These are phyloP conservation scores for Cryptococcus sp. DNA, from an alignment of 1,284 basidiomycete species.

Conservation along the genomic window DNA sequence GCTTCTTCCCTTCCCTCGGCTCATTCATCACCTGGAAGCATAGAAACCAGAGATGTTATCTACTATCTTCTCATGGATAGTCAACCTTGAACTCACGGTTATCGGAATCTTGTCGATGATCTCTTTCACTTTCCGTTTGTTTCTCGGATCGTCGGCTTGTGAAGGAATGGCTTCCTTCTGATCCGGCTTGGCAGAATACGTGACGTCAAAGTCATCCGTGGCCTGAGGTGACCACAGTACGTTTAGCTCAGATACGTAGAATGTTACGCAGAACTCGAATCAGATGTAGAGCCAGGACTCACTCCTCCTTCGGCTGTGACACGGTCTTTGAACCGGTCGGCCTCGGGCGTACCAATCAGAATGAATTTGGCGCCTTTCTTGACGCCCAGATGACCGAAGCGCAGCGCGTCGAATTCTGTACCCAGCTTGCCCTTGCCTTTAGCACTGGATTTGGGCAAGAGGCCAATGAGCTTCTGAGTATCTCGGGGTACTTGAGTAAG, in stretches of 20 bases:
- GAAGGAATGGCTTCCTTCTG: constrained; percentile 16
- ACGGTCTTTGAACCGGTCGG: constrained; percentile 78
- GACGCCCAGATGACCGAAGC: constrained; percentile 56
- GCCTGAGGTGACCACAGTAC: constrained; percentile 44
- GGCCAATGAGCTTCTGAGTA: constrained; percentile 83
- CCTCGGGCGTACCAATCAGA: constrained; percentile 77
- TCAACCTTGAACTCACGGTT: constrained; percentile 30
- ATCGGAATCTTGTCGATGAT: constrained; percentile 64
- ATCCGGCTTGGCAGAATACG: constrained; percentile 57
- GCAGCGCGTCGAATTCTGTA: constrained; percentile 61
- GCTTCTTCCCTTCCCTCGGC: constrained; percentile 70
- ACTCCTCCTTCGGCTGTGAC: constrained; percentile 10
- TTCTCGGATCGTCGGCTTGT: constrained; percentile 71
- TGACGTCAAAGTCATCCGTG: constrained; percentile 77
- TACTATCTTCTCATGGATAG: background rate
- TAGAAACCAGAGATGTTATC: constrained; percentile 5
- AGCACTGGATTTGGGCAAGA: constrained; percentile 55
- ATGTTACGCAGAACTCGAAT: background rate
- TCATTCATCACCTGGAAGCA: constrained; percentile 67
- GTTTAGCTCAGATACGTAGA: constrained; percentile 1
- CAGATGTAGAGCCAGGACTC: background rate
- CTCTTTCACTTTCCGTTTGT: constrained; percentile 74
- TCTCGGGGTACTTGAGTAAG: constrained; percentile 80
- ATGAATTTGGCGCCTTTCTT: constrained; percentile 72
- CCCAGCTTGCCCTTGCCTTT: constrained; percentile 72